A percentile compares a stretch with the other conserved stretches of the same genome.
These are phyloP conservation scores for Spergularia marina DNA, from an alignment of 148 eudicot species.

Conservation along the genomic window DNA sequence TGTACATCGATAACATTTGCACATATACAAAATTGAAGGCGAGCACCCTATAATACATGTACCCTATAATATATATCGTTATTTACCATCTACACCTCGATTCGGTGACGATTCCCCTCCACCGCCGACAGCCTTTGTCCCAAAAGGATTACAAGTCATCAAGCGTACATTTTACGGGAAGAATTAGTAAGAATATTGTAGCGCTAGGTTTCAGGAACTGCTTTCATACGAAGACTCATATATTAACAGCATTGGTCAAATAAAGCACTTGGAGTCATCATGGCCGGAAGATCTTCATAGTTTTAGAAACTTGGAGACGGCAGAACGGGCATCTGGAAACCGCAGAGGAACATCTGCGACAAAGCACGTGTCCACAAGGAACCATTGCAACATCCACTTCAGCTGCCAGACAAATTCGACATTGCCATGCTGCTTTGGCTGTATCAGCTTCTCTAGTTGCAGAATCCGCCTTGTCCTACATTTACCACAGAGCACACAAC, in stretches of 20 bases:
- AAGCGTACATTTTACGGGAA: no score
- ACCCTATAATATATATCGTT: no score
- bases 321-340: slow-evolving; percentile 97
- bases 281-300: slow-evolving; percentile 82
- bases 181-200: not conserved
- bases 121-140: no score
- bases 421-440: slow-evolving; percentile 93
- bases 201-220: not conserved
- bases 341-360: slow-evolving; percentile 91
- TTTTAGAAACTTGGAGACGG: slow-evolving; percentile 78
- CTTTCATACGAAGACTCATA: not conserved
- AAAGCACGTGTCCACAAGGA: slow-evolving; percentile 95
- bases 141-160: no score
- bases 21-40: slow-evolving; percentile 1
- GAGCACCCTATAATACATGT: not conserved
- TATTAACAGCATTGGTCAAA: not conserved
- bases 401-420: slow-evolving; percentile 78
- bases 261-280: slow-evolving; percentile 26
- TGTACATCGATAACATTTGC: slow-evolving; percentile 10
- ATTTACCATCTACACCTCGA: not conserved
- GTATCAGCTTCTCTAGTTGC: slow-evolving; percentile 88
- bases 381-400: slow-evolving; percentile 78
- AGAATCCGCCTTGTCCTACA: slow-evolving; percentile 81
- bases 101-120: no score
- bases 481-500: slow-evolving; percentile 11